These are phyloP conservation scores for carrot (Daucus carota) DNA, from an alignment of 129 eudicot species.

Conservation along the genomic window DNA sequence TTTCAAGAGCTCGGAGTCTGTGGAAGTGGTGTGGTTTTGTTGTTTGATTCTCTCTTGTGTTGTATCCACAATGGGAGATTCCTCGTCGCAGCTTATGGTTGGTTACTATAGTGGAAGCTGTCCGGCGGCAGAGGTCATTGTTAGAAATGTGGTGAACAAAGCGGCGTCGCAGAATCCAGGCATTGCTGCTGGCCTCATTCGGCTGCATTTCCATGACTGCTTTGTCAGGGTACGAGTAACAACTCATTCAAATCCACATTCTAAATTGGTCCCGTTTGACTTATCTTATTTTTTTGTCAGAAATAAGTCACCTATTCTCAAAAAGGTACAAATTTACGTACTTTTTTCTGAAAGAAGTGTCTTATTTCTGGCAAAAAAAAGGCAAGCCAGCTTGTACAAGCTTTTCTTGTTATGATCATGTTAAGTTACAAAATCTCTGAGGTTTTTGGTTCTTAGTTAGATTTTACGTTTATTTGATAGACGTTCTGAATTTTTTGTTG, in stretches of 20 bases:
- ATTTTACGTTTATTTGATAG: background rate
- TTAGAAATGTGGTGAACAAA: slow-evolving; percentile 17
- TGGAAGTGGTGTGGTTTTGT: background rate
- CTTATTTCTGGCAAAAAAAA: too few species aligned
- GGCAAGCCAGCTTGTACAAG: background rate
- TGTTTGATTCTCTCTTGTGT: slow-evolving; percentile 15
- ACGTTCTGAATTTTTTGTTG: background rate
- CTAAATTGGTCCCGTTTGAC: too few species aligned
- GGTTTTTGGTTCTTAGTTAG: background rate
- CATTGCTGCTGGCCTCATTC: slow-evolving; percentile 37
- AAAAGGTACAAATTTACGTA: too few species aligned
- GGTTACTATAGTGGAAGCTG: slow-evolving; percentile 25
- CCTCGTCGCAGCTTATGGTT: slow-evolving; percentile 14
- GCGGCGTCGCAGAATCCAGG: slow-evolving; percentile 29
- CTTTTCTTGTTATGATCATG: background rate
- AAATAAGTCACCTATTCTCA: too few species aligned
- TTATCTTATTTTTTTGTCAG: too few species aligned
- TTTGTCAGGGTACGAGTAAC: slow-evolving; percentile 28
- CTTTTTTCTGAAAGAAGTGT: too few species aligned
- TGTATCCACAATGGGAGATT: background rate
- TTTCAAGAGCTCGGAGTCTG: background rate
- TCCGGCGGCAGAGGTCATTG: slow-evolving; percentile 21
- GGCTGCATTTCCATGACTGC: slow-evolving; percentile 51
- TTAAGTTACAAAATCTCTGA: background rate
- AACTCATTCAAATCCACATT: background rate